Evolutionary conservation across 2,329 filamentous ascomycete species (phyloP).

Genomic region (Cercospora sp.): DNA sequence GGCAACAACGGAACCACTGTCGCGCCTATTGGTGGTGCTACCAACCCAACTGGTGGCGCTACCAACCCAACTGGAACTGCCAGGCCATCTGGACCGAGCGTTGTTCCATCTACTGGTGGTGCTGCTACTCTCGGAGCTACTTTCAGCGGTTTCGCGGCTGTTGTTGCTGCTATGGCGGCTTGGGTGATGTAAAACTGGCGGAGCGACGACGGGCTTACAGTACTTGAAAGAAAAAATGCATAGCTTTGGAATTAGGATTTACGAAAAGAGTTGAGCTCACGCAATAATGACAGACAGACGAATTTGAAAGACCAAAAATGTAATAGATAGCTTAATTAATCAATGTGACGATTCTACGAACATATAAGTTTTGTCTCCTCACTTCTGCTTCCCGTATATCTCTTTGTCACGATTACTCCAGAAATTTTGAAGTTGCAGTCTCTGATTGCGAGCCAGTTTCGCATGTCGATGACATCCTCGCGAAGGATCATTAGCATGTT

Average conservation of each 20-base stretch:
- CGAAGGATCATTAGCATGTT: not conserved
- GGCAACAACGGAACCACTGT: not conserved
- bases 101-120: conserved; percentile 14
- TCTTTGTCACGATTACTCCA: no score
- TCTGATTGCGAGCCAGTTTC: not conserved
- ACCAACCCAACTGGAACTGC: not conserved
- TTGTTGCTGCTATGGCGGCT: conserved; percentile 15
- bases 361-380: not conserved
- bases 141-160: conserved; percentile 13
- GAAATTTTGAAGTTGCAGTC: no score
- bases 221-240: not conserved
- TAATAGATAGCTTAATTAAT: conserved; percentile 3
- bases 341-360: not conserved
- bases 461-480: not conserved
- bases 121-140: conserved; percentile 8
- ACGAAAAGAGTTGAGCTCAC: not conserved
- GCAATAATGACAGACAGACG: not conserved
- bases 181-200: conserved; percentile 9
- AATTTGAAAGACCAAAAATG: not conserved
- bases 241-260: not conserved
- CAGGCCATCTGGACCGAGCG: not conserved
- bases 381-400: not conserved
- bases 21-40: not conserved
- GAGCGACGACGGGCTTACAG: not conserved
- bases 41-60: not conserved